phyloP scores from a whole-genome alignment of 768 basidiomycete species.

The Suillus spraguei region DNA sequence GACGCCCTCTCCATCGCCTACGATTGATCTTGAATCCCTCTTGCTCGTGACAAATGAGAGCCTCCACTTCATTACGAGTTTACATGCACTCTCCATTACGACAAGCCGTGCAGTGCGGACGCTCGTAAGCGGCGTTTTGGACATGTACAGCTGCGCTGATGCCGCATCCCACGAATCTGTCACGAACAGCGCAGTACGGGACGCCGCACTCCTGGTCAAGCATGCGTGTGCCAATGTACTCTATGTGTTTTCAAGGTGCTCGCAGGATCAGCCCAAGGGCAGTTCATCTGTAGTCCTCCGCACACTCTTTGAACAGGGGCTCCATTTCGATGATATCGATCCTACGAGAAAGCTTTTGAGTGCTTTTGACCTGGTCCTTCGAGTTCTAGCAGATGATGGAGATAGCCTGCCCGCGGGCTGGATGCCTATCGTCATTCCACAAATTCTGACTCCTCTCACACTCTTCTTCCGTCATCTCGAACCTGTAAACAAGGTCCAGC shows the following conservation, averaged over 20 bases:
- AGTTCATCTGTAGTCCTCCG: slow-evolving; percentile 57
- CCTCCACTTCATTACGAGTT: slow-evolving; percentile 49
- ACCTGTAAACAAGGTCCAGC: slow-evolving; percentile 51
- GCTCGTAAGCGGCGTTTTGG: slow-evolving; percentile 46
- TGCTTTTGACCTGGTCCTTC: slow-evolving; percentile 57
- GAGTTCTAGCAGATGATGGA: slow-evolving; percentile 48
- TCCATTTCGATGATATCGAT: slow-evolving; percentile 45
- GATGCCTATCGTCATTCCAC: slow-evolving; percentile 58
- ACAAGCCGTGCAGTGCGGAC: slow-evolving; percentile 51
- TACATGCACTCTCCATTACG: slow-evolving; percentile 50
- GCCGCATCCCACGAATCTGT: slow-evolving; percentile 33
- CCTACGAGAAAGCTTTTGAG: slow-evolving; percentile 60
- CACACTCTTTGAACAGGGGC: slow-evolving; percentile 54
- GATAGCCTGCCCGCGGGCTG: slow-evolving; percentile 36
- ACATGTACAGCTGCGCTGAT: slow-evolving; percentile 59
- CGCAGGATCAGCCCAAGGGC: slow-evolving; percentile 32
- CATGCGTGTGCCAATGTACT: slow-evolving; percentile 56
- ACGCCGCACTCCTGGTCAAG: slow-evolving; percentile 46
- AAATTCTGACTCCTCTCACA: slow-evolving; percentile 53
- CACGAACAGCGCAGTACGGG: slow-evolving; percentile 11
- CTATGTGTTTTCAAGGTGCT: slow-evolving; percentile 38
- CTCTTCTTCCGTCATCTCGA: slow-evolving; percentile 60
- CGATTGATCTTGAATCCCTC: slow-evolving; percentile 51
- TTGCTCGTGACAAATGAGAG: slow-evolving; percentile 57
- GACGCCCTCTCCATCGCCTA: slow-evolving; percentile 34